phyloP scores from a whole-genome alignment of 2,329 filamentous ascomycete genomes.

The Diplodia sapinea region DNA sequence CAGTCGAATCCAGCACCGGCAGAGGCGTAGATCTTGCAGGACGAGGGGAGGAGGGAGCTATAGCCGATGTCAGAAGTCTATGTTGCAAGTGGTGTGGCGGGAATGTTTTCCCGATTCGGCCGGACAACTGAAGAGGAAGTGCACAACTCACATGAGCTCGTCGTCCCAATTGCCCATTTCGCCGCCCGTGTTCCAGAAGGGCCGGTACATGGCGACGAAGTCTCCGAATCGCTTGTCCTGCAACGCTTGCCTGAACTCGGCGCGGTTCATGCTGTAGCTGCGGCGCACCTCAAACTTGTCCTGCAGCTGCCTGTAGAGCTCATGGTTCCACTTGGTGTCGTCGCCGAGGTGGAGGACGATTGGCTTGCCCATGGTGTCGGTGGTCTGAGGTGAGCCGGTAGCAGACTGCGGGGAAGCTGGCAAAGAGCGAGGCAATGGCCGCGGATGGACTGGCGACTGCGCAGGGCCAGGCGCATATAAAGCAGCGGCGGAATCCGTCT shows the following conservation, averaged over 20 bases:
- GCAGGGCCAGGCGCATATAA: background rate
- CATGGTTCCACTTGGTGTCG: slow-evolving; percentile 54
- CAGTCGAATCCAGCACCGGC: slow-evolving; percentile 69
- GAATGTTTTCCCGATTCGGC: slow-evolving; percentile 30
- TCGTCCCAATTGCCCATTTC: slow-evolving; percentile 69
- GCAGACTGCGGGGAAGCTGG: background rate
- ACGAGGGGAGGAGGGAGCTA: slow-evolving; percentile 55
- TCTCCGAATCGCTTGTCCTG: slow-evolving; percentile 49
- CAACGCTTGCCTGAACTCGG: slow-evolving; percentile 50
- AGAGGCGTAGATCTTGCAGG: slow-evolving; percentile 63
- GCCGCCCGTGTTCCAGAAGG: slow-evolving; percentile 65
- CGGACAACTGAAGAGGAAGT: background rate
- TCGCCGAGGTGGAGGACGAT: slow-evolving; percentile 53
- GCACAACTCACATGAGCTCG: slow-evolving; percentile 56
- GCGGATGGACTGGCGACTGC: background rate
- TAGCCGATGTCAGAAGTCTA: background rate
- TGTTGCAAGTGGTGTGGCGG: background rate
- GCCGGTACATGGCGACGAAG: slow-evolving; percentile 59
- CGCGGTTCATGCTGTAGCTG: slow-evolving; percentile 36
- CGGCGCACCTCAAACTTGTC: slow-evolving; percentile 48
- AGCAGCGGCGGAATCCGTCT: slow-evolving; percentile 21
- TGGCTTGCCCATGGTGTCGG: slow-evolving; percentile 39
- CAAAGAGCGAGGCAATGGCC: background rate
- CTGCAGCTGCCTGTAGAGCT: slow-evolving; percentile 47
- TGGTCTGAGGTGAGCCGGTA: background rate